Conservation (phyloP, 108 stramenopile species). For the Pseudonitzschia delicatissima region DNA sequence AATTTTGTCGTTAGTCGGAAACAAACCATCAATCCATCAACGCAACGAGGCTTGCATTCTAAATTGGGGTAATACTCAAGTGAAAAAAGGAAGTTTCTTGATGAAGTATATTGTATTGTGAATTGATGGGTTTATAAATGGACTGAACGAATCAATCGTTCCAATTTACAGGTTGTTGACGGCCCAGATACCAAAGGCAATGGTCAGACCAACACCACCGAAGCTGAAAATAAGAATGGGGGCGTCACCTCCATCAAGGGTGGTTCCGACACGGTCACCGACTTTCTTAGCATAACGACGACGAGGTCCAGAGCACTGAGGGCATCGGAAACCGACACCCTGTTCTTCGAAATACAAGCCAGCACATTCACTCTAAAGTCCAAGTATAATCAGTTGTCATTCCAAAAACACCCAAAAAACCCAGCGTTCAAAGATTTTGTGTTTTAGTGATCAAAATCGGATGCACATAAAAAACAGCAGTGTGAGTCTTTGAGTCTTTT, state of each 20-base stretch:
- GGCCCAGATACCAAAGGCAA: slow-evolving; percentile 88
- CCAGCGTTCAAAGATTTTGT: too few relatives aligned
- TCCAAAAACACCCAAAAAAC: too few relatives aligned
- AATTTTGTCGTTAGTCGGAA: too few relatives aligned
- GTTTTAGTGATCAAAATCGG: too few relatives aligned
- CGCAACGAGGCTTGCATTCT: too few relatives aligned
- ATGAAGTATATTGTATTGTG: neutral
- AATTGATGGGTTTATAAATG: neutral
- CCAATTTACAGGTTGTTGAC: slow-evolving; percentile 77
- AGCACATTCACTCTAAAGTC: slow-evolving; percentile 78
- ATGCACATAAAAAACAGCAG: too few relatives aligned
- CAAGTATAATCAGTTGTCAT: neutral
- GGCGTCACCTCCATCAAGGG: slow-evolving; percentile 94
- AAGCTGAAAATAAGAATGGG: slow-evolving; percentile 93
- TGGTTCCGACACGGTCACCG: slow-evolving; percentile 92
- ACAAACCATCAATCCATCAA: too few relatives aligned
- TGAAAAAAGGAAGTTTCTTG: neutral
- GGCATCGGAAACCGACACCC: slow-evolving; percentile 91
- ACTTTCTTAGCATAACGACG: slow-evolving; percentile 98
- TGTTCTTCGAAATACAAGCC: slow-evolving; percentile 94
- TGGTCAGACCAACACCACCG: slow-evolving; percentile 86
- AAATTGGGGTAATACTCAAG: neutral
- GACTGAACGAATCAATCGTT: neutral
- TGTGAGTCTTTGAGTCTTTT: neutral
- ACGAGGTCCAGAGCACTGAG: slow-evolving; percentile 96